A percentile compares a stretch with the other conserved stretches of the same genome.
Evolutionary conservation across 2,329 filamentous ascomycete genomes (phyloP).

Genomic region (Capronia coronata): DNA sequence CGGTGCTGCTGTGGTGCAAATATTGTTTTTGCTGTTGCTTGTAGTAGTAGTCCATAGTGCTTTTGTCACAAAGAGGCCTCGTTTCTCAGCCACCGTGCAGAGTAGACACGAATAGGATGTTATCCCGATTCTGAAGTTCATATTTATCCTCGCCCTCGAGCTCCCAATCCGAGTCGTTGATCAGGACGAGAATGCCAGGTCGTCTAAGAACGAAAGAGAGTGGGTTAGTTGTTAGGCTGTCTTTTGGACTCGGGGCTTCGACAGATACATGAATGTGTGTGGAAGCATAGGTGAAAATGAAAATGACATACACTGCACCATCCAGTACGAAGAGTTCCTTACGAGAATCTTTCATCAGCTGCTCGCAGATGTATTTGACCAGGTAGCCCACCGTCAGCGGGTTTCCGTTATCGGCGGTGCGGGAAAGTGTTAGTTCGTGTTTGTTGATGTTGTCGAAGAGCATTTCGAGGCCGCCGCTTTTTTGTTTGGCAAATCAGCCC

Average conservation of each 20-base stretch:
- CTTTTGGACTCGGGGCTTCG: not conserved
- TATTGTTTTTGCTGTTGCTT: no score
- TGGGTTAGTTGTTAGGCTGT: not conserved
- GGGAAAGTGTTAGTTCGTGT: conserved; percentile 60
- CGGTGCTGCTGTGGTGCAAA: no score
- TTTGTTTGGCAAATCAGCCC: not conserved
- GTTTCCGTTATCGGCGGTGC: conserved; percentile 49
- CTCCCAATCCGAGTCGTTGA: conserved; percentile 98
- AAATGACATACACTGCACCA: conserved; percentile 73
- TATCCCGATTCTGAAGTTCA: conserved; percentile 72
- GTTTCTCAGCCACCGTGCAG: conserved; percentile 80
- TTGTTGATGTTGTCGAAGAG: conserved; percentile 79
- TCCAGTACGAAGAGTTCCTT: conserved; percentile 88
- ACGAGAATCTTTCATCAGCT: conserved; percentile 76
- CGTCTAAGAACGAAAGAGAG: conserved; percentile 52
- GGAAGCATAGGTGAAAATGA: no score
- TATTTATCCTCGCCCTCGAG: conserved; percentile 91
- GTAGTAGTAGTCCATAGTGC: no score
- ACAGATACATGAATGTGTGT: not conserved
- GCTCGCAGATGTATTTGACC: conserved; percentile 69
- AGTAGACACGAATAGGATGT: conserved; percentile 92
- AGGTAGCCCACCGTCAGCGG: conserved; percentile 67
- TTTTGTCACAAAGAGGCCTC: no score
- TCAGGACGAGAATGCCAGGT: conserved; percentile 88
- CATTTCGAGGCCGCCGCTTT: conserved; percentile 84